Evolutionary conservation across 495 filamentous ascomycete species (phyloP), one percentile per base, ranked within the genome.

Genomic region (Hypoxylon crocopeplum): DNA sequence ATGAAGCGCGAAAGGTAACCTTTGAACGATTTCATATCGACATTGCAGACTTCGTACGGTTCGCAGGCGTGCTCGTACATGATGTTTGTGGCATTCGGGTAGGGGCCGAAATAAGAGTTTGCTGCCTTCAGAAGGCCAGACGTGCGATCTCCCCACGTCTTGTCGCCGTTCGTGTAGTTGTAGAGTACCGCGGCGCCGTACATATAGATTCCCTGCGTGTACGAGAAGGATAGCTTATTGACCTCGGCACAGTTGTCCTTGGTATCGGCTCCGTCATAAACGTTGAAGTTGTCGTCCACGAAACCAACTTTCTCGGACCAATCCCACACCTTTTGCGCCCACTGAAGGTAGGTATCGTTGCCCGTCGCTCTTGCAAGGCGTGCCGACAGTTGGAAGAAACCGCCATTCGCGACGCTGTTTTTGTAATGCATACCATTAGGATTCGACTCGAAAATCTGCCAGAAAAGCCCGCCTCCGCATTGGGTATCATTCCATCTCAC

Each of bases 391-490:
- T 89, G 85, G 67, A 91, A 89, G 53, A 89, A 70, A 10, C 80
- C 85, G 27, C 86, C 87, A 70, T 90, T 90, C 60, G 82, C 82
- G 60, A 89, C 84, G 15, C 82, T 73, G 72, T 90, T 90, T 64
- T 89, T 89, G 80, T 89, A 87, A 53, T 75, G 76, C 22, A 85
- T 75, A n/a, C 92, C 92, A 42, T 82, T 84, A 7, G 77, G 77
- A 59, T 94, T 92, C 51, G 81, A 87, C 1, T 83, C 81, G 69
- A 88, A 91, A 53, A 96, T 92, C 74, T 96, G 91, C 92, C 92
- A 96, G 13, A 82, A 72, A 39, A 97, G 69, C 4, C 91, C 91
- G 29, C 90, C 91, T 25, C 75, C 77, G 56, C 91, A 94, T 11
- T 75, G 77, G 2, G 75, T 74, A 0, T 71, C 75, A 69, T 95